Percentiles rank a stretch among this genome's conserved stretches.
phyloP scores from a whole-genome alignment of 805 yeast species.

The Nakazawaea ernobii region DNA sequence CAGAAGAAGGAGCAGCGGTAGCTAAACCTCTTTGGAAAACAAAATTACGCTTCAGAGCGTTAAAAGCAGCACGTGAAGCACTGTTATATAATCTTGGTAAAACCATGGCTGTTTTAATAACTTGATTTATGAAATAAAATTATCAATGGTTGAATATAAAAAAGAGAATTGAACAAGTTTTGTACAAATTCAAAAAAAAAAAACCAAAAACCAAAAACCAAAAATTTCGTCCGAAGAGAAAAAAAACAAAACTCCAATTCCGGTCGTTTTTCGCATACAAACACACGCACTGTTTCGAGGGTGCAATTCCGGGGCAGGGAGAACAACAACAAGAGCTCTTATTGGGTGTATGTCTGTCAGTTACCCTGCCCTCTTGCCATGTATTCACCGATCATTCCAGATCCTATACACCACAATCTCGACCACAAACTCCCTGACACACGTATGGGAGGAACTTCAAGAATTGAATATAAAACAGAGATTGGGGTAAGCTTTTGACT shows the following conservation, averaged over 20 bases:
- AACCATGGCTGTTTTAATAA: conserved; percentile 29
- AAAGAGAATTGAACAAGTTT: not conserved
- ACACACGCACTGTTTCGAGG: not conserved
- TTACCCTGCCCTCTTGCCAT: not conserved
- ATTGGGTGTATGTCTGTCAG: not conserved
- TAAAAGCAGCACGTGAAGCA: conserved; percentile 79
- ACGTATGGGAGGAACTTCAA: not conserved
- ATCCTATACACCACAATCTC: not conserved
- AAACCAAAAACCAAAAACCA: not conserved
- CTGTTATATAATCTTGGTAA: conserved; percentile 55
- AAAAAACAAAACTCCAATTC: not conserved
- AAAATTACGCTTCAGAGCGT: conserved; percentile 80
- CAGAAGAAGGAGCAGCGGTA: conserved; percentile 68
- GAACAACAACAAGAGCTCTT: not conserved
- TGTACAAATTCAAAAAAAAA: not conserved
- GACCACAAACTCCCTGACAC: not conserved
- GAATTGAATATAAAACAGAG: not conserved
- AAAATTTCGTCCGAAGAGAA: not conserved
- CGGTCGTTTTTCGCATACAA: not conserved
- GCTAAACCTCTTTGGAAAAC: conserved; percentile 74
- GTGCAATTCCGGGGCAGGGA: not conserved
- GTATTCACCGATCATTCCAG: not conserved
- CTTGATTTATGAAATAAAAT: not conserved
- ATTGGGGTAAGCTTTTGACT: not conserved
- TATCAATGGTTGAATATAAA: not conserved